Conservation (phyloP, 768 basidiomycete species). For the Boletus eberwhitei region DNA sequence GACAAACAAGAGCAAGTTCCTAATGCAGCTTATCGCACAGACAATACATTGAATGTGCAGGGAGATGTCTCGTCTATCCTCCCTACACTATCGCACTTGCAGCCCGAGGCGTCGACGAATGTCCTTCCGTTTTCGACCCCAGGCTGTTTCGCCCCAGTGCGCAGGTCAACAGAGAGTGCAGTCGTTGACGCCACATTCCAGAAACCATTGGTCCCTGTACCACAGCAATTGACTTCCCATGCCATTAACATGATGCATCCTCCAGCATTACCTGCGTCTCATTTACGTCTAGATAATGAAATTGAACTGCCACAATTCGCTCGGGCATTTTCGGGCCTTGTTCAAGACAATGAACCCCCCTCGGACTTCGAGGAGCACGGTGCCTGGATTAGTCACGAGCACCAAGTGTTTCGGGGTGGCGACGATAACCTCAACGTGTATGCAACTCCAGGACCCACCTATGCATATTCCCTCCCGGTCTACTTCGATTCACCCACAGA, state of each 20-base stretch:
- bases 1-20: conserved; percentile 9
- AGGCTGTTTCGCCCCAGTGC: conserved; percentile 16
- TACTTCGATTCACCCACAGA: conserved; percentile 54
- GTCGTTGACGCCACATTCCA: neutral
- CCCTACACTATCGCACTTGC: neutral
- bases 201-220: neutral
- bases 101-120: neutral
- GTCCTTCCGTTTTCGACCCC: conserved; percentile 26
- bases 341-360: conserved; percentile 5
- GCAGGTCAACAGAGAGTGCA: neutral
- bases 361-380: conserved; percentile 14
- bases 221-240: conserved; percentile 10
- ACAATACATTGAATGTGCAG: neutral
- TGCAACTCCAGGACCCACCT: conserved; percentile 49
- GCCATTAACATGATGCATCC: conserved; percentile 10
- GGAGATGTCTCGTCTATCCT: neutral
- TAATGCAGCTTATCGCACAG: neutral
- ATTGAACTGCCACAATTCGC: conserved; percentile 2
- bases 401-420: neutral
- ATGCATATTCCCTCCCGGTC: conserved; percentile 31
- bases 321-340: conserved; percentile 3
- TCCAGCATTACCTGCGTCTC: conserved; percentile 2
- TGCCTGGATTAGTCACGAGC: neutral
- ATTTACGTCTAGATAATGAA: conserved; percentile 19
- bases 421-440: conserved; percentile 27